Base-by-base conservation (phyloP, 768 basidiomycete genomes). In the Russula emetica region DNA sequence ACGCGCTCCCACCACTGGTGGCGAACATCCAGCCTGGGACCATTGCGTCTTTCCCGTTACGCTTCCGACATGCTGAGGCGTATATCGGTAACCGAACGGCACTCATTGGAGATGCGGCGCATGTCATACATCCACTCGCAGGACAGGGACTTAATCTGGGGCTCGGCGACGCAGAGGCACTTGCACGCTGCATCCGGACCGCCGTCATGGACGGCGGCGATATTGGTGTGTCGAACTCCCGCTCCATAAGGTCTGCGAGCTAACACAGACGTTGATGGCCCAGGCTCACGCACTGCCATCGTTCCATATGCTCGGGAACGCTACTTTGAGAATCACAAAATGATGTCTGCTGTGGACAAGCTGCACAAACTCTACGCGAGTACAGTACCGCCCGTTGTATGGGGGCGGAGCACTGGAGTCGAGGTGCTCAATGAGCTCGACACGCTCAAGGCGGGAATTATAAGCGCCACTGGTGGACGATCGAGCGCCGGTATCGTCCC, bases 121-220 rank as follows among this genome's bases (percentile, higher is more conserved):
- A 98, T 71, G 92, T 92, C 0, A 79, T 94, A 1, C 96, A 98
- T 71, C 96, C 97, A 1, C 83, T 98, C 30, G 96, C 95, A 0
- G 97, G 97, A 2, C 96, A 98, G 73, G 97, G 96, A 0, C 79
- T 98, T 47, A 98, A 99, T 73, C 77, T 96, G 71, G 97, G 96
- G n/a, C 78, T 99, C 32, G 87, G 79, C 1, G 96, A 99, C 72
- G 92, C 88, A 3, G 82, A 87, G 70, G 81, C 82, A 61, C 82
- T 99, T 16, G 78, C 85, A 0, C 78, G 80, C 53, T 85, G 85
- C 67, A 83, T 98, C 42, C 76, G 84, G 36, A 70, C 76, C 7
- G 80, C 87, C 0, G 66, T 89, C 22, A 67, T 70, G 14, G 73
- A 78, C 2, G 96, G 96, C 5, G 85, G 85, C 3, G 97, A 99